Evolutionary conservation across 179 eudicot species (phyloP).

Genomic region (Camellia oleifera): DNA sequence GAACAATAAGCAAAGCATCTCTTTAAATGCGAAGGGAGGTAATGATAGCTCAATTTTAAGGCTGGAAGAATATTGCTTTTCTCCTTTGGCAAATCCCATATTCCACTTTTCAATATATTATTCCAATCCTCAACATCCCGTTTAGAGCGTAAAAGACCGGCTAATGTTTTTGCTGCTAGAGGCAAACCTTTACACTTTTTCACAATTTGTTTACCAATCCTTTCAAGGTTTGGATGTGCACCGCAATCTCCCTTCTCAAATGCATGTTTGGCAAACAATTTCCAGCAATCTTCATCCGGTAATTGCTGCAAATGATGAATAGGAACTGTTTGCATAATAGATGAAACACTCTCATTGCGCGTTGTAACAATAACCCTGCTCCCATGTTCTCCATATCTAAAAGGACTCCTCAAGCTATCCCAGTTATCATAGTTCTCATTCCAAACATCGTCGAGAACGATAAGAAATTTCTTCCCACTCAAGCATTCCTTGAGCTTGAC

Average conservation of each 20-base stretch:
- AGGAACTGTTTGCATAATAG: background rate
- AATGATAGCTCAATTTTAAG: conserved; percentile 26
- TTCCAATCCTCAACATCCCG: conserved; percentile 25
- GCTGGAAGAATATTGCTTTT: conserved; percentile 19
- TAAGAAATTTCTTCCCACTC: conserved; percentile 8
- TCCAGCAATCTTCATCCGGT: background rate
- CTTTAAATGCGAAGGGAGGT: conserved; percentile 30
- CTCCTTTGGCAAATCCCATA: conserved; percentile 14
- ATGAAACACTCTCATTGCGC: conserved; percentile 2
- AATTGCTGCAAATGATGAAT: background rate
- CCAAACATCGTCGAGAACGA: conserved; percentile 25
- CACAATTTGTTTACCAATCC: background rate
- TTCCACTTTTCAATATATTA: conserved; percentile 6
- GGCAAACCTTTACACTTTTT: conserved; percentile 15
- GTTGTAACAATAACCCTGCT: conserved; percentile 18
- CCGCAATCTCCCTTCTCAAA: background rate
- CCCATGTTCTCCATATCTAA: conserved; percentile 1
- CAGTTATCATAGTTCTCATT: conserved; percentile 3
- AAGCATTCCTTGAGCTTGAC: background rate
- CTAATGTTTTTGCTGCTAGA: conserved; percentile 21
- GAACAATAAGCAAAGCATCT: conserved; percentile 33
- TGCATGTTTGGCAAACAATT: background rate
- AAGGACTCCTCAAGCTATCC: conserved; percentile 5
- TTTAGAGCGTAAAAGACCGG: conserved; percentile 20
- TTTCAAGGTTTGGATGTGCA: background rate